Percentiles rank a stretch among this genome's conserved stretches.
Conservation (phyloP, 495 filamentous ascomycete species). For the Talaromyces proteolyticus region DNA sequence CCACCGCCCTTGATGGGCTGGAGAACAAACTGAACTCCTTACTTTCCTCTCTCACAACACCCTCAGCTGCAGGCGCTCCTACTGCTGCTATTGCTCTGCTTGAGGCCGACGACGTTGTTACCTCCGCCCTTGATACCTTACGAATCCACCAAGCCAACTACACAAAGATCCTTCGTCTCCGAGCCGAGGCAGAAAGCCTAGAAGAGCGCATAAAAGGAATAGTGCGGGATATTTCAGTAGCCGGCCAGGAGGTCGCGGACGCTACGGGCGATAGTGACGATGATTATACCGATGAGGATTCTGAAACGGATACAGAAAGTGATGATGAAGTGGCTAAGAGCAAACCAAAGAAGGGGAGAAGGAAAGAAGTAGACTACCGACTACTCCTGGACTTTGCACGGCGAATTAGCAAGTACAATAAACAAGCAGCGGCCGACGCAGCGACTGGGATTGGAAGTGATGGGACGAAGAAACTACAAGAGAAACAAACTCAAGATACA, state of each 20-base stretch:
- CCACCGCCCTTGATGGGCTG: slow-evolving; percentile 29
- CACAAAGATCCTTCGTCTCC: slow-evolving; percentile 29
- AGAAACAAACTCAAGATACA: slow-evolving; percentile 1
- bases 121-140: slow-evolving; percentile 31
- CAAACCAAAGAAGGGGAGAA: slow-evolving; percentile 2
- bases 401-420: slow-evolving; percentile 44
- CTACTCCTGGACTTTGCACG: slow-evolving; percentile 40
- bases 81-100: slow-evolving; percentile 33
- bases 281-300: slow-evolving; percentile 13
- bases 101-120: slow-evolving; percentile 34
- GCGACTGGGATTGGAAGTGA: slow-evolving; percentile 13
- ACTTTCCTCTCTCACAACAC: slow-evolving; percentile 33
- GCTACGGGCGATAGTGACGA: slow-evolving; percentile 20
- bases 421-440: slow-evolving; percentile 40
- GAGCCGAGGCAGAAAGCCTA: slow-evolving; percentile 28
- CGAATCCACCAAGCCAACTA: slow-evolving; percentile 39
- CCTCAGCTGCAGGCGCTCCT: slow-evolving; percentile 36
- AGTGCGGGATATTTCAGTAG: slow-evolving; percentile 32
- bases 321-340: slow-evolving; percentile 12
- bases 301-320: slow-evolving; percentile 12
- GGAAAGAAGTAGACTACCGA: slow-evolving; percentile 38
- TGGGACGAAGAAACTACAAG: slow-evolving; percentile 10
- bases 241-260: slow-evolving; percentile 29
- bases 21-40: slow-evolving; percentile 38
- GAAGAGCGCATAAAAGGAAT: slow-evolving; percentile 36